phyloP scores from a whole-genome alignment of 2,329 filamentous ascomycete species.

The Immersiporthe knoxdaviesiana region DNA sequence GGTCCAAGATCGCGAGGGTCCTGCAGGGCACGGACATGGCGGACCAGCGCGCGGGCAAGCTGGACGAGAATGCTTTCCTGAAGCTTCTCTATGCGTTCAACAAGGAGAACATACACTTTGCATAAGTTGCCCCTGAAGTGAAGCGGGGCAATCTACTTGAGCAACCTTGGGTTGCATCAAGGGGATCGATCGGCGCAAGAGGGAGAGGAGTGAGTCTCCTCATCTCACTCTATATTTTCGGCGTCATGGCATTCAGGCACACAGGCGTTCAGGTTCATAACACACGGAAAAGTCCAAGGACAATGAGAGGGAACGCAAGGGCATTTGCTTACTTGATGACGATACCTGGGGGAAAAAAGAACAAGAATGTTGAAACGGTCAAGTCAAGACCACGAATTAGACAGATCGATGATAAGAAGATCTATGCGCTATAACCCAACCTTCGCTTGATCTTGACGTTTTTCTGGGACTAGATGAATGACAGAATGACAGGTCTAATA shows the following conservation, averaged over 20 bases:
- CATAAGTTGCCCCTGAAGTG: conserved; percentile 46
- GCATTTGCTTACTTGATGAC: conserved; percentile 10
- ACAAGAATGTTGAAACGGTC: not conserved
- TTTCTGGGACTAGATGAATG: too few species aligned
- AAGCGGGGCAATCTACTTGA: not conserved
- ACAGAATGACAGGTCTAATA: not conserved
- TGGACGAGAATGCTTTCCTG: conserved; percentile 91
- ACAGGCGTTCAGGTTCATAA: conserved; percentile 26
- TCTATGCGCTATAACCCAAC: too few species aligned
- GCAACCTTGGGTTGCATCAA: not conserved
- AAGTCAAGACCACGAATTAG: not conserved
- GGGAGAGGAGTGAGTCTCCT: not conserved
- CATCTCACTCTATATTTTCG: not conserved
- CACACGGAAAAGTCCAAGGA: not conserved
- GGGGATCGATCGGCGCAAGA: not conserved
- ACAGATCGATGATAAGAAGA: not conserved
- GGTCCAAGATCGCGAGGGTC: conserved; percentile 83
- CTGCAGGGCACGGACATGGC: conserved; percentile 79
- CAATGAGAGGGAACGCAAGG: not conserved
- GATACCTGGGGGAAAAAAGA: conserved; percentile 21
- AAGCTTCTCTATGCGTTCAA: conserved; percentile 82
- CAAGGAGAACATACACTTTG: conserved; percentile 90
- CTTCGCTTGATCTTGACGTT: too few species aligned
- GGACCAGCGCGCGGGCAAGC: conserved; percentile 81
- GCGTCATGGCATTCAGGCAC: conserved; percentile 20